Evolutionary conservation across 139 green algal genomes (phyloP), one percentile per base, ranked within the genome.

Genomic region (Ettlia oleoabundans): DNA sequence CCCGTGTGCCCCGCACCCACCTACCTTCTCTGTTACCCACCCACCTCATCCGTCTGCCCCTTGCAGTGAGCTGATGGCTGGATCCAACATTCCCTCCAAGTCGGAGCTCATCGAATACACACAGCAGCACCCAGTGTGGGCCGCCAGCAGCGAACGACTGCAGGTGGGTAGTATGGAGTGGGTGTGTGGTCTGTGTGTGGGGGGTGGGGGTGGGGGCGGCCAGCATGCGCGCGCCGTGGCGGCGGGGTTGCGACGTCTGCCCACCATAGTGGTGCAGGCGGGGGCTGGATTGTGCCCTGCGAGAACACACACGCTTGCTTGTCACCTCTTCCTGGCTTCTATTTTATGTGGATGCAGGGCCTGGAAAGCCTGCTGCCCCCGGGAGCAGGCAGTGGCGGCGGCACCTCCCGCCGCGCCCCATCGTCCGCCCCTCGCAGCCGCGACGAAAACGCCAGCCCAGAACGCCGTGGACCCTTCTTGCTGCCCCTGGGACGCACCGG

Each of bases 101-200:
- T 15, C 33, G 3, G 80, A 85, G 33, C 80, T 85, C 30, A 65
- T 85, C 21, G 80, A 85, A 42, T 85, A 76, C 80, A 85, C 80
- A 41, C 47, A 83, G 78, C 80, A 85, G 80, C 80, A 85, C 80
- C 80, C 80, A 7, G 73, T 85, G 32, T 85, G 80, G 80, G 38
- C 69, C 8, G 53, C 28, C 3, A 21, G 41, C 30, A 55, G 32
- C 30, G 24, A 84, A 32, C 38, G 58, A 10, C 30, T 79, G 68
- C 80, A 84, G 80, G 80, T 79, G 53, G 9, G 66, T 38, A 10
- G 67, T 28, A 37, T n/a, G 51, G 18, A 13, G 24, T 1, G 47
- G 18, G 30, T 9, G 3, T 33, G 22, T 42, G 71, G 19, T 8
- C 5, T 37, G 38, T 7, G 38, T 55, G 43, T 66, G n/a, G n/a